Evolutionary conservation across 257 asterid genomes (phyloP).

Genomic region (Avicennia marina): DNA sequence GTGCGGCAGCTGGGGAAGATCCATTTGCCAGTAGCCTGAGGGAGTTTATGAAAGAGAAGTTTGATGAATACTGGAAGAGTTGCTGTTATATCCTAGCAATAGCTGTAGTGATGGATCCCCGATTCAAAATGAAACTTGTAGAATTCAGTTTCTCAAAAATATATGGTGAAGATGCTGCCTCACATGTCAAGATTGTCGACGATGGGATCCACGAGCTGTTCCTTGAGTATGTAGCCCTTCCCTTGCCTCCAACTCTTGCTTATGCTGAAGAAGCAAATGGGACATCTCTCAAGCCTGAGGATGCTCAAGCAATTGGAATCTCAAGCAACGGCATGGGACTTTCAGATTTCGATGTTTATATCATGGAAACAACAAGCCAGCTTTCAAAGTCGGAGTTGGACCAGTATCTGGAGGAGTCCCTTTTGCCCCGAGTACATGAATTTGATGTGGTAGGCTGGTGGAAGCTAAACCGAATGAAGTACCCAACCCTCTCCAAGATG

Average conservation of each 20-base stretch:
- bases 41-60: slow-evolving; percentile 70
- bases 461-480: slow-evolving; percentile 74
- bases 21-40: slow-evolving; percentile 51
- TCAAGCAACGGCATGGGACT: slow-evolving; percentile 54
- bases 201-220: slow-evolving; percentile 90
- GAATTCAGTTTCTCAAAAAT: slow-evolving; percentile 83
- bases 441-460: slow-evolving; percentile 97
- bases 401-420: slow-evolving; percentile 90
- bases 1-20: slow-evolving; percentile 65
- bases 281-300: slow-evolving; percentile 32
- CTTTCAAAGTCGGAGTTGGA: slow-evolving; percentile 73
- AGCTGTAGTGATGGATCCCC: slow-evolving; percentile 94
- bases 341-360: slow-evolving; percentile 69
- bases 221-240: slow-evolving; percentile 65
- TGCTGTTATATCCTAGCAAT: slow-evolving; percentile 72
- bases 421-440: slow-evolving; percentile 80
- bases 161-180: slow-evolving; percentile 63
- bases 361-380: slow-evolving; percentile 80
- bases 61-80: slow-evolving; percentile 78
- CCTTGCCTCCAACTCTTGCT: slow-evolving; percentile 56
- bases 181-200: slow-evolving; percentile 58
- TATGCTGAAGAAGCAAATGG: slow-evolving; percentile 56
- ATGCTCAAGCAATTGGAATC: slow-evolving; percentile 35
- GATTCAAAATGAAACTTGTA: slow-evolving; percentile 92
- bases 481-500: slow-evolving; percentile 92